A percentile compares a stretch with the other conserved stretches of the same genome.
Conservation (phyloP, 202 grass and related monocot species). For the Hordeum pubiflorum region DNA sequence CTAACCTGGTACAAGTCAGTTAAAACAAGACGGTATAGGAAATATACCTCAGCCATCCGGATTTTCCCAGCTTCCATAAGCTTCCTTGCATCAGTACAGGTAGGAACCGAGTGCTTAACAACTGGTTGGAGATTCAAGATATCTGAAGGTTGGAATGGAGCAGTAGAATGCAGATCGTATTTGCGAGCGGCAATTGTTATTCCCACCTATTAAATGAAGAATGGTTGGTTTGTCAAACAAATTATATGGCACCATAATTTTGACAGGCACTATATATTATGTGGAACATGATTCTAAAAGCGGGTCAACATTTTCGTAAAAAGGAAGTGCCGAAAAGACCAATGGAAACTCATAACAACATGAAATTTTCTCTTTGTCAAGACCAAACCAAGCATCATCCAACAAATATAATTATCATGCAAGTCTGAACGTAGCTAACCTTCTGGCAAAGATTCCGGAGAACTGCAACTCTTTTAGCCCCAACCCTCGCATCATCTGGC, state of each 20-base stretch:
- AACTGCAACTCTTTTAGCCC: conserved; percentile 56
- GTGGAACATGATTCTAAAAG: not conserved
- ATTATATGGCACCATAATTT: not conserved
- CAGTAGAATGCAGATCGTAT: conserved; percentile 58
- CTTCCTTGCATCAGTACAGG: conserved; percentile 71
- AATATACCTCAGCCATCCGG: conserved; percentile 75
- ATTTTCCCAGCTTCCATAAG: conserved; percentile 96
- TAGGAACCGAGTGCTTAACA: conserved; percentile 86
- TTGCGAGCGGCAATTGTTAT: conserved; percentile 72
- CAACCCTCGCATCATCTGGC: conserved; percentile 52
- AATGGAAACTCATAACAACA: not conserved
- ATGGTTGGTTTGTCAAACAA: not conserved
- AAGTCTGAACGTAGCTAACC: conserved; percentile 32
- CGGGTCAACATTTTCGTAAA: not conserved
- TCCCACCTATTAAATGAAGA: conserved; percentile 59
- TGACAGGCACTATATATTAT: not conserved
- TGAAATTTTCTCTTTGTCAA: not conserved
- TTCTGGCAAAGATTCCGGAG: conserved; percentile 93
- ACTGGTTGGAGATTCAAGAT: conserved; percentile 91
- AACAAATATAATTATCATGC: not conserved
- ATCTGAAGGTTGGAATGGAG: conserved; percentile 72
- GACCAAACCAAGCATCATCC: not conserved
- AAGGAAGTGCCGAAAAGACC: not conserved
- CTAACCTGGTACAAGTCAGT: not conserved
- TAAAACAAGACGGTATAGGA: not conserved